Evolutionary conservation across 257 asterid species (phyloP).

Genomic region (Plantago elongata): DNA sequence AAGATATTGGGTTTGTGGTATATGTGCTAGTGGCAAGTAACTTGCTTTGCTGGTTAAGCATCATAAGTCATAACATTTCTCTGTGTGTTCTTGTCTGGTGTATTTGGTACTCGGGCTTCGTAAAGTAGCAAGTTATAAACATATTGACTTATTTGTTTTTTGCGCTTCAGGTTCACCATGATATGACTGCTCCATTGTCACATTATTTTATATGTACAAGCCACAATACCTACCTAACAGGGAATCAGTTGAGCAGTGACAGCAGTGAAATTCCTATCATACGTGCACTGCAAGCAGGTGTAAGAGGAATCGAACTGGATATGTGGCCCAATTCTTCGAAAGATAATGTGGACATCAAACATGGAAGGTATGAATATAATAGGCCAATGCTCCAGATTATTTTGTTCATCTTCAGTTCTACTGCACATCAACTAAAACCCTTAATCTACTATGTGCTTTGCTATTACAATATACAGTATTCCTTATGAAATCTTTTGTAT

Average conservation of each 20-base stretch:
- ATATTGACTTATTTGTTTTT: background rate
- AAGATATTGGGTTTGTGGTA: no score
- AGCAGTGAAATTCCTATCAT: constrained; percentile 64
- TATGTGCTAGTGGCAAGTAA: no score
- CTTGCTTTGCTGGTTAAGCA: no score
- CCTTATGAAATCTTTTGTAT: no score
- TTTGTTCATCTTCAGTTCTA: background rate
- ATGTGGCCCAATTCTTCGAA: constrained; percentile 72
- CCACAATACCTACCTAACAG: constrained; percentile 79
- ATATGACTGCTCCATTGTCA: constrained; percentile 67
- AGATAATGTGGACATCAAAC: constrained; percentile 56
- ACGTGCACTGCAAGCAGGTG: constrained; percentile 49
- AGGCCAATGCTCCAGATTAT: background rate
- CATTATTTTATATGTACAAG: constrained; percentile 72
- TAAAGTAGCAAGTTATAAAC: no score
- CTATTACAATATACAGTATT: no score
- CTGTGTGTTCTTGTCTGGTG: background rate
- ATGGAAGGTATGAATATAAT: constrained; percentile 55
- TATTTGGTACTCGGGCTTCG: background rate
- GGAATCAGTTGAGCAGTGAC: constrained; percentile 70
- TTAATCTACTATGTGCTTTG: background rate
- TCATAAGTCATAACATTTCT: no score
- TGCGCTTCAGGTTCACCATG: constrained; percentile 59
- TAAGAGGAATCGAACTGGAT: constrained; percentile 73
- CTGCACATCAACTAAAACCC: background rate